Conservation (phyloP, 371 early-diverging fungal genomes). For the Mucor lusitanicus region DNA sequence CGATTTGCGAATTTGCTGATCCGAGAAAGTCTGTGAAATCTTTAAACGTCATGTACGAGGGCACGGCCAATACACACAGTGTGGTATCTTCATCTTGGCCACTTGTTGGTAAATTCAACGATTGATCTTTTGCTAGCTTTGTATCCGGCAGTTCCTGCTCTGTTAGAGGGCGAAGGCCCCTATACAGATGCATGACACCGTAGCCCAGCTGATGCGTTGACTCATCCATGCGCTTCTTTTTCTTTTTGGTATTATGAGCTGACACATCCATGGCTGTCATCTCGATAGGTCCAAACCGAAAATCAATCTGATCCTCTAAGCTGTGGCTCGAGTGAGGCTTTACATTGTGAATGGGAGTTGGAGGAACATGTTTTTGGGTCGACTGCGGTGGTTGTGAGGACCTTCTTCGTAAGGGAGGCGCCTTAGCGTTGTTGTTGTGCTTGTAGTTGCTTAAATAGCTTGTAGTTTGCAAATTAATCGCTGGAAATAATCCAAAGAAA, state of each 20-base stretch:
- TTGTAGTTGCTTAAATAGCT: conserved; percentile 9
- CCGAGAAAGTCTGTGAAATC: conserved; percentile 87
- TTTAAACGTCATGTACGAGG: conserved; percentile 81
- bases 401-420: neutral
- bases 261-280: conserved; percentile 16
- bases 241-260: conserved; percentile 9
- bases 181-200: conserved; percentile 79
- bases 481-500: conserved; percentile 12
- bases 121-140: conserved; percentile 22
- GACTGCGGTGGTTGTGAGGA: conserved; percentile 5
- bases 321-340: conserved; percentile 6
- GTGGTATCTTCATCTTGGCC: conserved; percentile 44
- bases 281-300: conserved; percentile 33
- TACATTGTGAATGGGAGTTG: conserved; percentile 25
- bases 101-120: neutral
- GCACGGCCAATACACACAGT: conserved; percentile 83
- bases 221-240: conserved; percentile 6
- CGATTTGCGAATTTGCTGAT: conserved; percentile 51
- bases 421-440: neutral
- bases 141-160: conserved; percentile 27
- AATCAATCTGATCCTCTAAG: conserved; percentile 28
- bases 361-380: conserved; percentile 22
- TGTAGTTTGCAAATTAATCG: neutral
- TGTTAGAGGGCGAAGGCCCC: conserved; percentile 47
- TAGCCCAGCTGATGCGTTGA: conserved; percentile 28